Evolutionary conservation across 345 rosid genomes (phyloP).

Genomic region (Arabidopsis suecica): DNA sequence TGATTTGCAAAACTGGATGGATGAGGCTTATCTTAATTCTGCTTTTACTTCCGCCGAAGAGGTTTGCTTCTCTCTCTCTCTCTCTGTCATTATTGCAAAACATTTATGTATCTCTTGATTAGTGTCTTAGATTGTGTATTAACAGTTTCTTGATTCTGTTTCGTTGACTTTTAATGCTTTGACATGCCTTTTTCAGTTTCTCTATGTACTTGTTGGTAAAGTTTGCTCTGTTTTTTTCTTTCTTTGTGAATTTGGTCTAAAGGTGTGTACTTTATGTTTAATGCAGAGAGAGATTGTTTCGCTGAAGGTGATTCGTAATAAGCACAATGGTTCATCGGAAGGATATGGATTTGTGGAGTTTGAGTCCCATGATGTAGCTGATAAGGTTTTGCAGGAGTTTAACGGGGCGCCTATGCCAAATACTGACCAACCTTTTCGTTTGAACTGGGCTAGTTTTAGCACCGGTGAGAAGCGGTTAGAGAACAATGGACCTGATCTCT

Average conservation of each 20-base stretch:
- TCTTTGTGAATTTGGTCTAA: neutral
- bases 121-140: slow-evolving; percentile 12
- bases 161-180: slow-evolving; percentile 9
- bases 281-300: slow-evolving; percentile 81
- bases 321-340: slow-evolving; percentile 84
- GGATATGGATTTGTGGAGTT: slow-evolving; percentile 98
- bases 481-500: slow-evolving; percentile 77
- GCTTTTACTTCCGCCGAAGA: slow-evolving; percentile 80
- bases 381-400: slow-evolving; percentile 78
- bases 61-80: slow-evolving; percentile 49
- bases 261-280: neutral
- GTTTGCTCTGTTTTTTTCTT: neutral
- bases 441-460: slow-evolving; percentile 98
- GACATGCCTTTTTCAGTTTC: neutral
- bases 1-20: slow-evolving; percentile 98
- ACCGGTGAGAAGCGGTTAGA: slow-evolving; percentile 87
- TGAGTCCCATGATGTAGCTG: slow-evolving; percentile 78
- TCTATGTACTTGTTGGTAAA: neutral
- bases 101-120: slow-evolving; percentile 11
- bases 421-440: slow-evolving; percentile 87
- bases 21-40: slow-evolving; percentile 77
- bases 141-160: slow-evolving; percentile 11
- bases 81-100: neutral
- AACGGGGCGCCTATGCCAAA: slow-evolving; percentile 73
- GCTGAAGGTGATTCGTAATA: slow-evolving; percentile 90